Percentiles rank a stretch among this genome's conserved stretches.
Evolutionary conservation across 768 basidiomycete species (phyloP).

Genomic region (Russula virescens): DNA sequence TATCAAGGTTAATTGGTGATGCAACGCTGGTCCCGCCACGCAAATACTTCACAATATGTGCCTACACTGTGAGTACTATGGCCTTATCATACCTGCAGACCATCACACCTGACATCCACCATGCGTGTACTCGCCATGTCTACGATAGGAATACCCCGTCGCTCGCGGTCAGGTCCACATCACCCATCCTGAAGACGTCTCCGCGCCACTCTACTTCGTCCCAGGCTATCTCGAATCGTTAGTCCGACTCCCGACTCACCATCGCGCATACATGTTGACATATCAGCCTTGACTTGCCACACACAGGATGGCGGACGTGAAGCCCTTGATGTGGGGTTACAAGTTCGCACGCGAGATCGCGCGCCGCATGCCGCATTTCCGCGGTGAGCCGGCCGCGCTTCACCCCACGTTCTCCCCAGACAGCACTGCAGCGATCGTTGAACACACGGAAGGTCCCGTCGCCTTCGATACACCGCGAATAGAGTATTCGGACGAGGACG

Average conservation of each 20-base stretch:
- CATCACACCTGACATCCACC: neutral
- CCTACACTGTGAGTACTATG: slow-evolving; percentile 11
- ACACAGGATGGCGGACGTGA: slow-evolving; percentile 34
- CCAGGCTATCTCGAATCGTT: slow-evolving; percentile 26
- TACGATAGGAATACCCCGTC: slow-evolving; percentile 25
- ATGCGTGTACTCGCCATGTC: no score
- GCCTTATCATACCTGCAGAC: neutral
- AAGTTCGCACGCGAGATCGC: slow-evolving; percentile 50
- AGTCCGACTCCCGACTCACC: neutral
- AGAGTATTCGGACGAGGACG: slow-evolving; percentile 33
- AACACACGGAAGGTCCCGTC: slow-evolving; percentile 23
- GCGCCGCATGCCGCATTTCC: slow-evolving; percentile 46
- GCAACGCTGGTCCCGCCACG: slow-evolving; percentile 2
- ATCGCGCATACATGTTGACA: no score
- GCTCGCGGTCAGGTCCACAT: slow-evolving; percentile 27
- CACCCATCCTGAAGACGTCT: slow-evolving; percentile 22
- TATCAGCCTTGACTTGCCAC: no score
- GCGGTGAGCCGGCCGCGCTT: slow-evolving; percentile 30
- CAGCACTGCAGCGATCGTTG: slow-evolving; percentile 27
- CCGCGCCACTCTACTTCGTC: slow-evolving; percentile 26
- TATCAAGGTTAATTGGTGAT: neutral
- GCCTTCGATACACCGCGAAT: slow-evolving; percentile 30
- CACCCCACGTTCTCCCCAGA: slow-evolving; percentile 32
- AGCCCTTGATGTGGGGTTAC: slow-evolving; percentile 45
- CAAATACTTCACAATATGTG: slow-evolving; percentile 24